Evolutionary conservation across 345 rosid species (phyloP), one percentile per base, ranked within the genome.

Genomic region (Citrus hindsii): DNA sequence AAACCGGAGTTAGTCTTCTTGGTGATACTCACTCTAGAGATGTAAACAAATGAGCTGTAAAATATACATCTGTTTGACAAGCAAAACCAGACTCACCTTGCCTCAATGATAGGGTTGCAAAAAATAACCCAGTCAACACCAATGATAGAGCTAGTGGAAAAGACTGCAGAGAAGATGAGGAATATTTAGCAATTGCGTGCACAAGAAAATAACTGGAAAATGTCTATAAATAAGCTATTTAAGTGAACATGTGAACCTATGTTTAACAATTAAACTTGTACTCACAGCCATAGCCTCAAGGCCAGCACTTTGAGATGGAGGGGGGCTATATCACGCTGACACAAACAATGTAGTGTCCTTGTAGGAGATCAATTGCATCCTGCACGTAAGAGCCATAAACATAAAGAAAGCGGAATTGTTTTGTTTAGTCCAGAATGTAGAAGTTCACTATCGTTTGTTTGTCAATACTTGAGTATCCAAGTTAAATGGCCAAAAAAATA

Each of bases 361-460:
- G 98, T 80, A 93, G 76, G 64, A 93, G 96, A 89, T 93, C 98
- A 67, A 90, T 93, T 38, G 96, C 89, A 86, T 93, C 98, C 98
- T 91, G 81, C 70, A 72, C n/a, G 63, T 73, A 61, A 69, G 75
- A 14, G 19, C 28, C 69, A n/a, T 46, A 64, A 7, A 60, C 69
- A 24, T 55, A 58, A 51, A 69, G 69, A 38, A 70, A 16, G 58
- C 64, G 62, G 77, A 72, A 62, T 32, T 38, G 71, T 62, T 56
- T 51, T 42, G 48, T 35, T 42, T 42, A 42, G 16, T 42, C 48
- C 48, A 10, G 48, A 42, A 12, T 3, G 14, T 10, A 42, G 0
- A 69, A 28, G n/a, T 42, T 12, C 55, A 38, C 21, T 40, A 68
- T 6, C 22, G 14, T 68, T 25, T 68, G 32, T 27, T 68, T 3